Conservation (phyloP, 2,329 filamentous ascomycete genomes). For the Bretziella fagacearum region DNA sequence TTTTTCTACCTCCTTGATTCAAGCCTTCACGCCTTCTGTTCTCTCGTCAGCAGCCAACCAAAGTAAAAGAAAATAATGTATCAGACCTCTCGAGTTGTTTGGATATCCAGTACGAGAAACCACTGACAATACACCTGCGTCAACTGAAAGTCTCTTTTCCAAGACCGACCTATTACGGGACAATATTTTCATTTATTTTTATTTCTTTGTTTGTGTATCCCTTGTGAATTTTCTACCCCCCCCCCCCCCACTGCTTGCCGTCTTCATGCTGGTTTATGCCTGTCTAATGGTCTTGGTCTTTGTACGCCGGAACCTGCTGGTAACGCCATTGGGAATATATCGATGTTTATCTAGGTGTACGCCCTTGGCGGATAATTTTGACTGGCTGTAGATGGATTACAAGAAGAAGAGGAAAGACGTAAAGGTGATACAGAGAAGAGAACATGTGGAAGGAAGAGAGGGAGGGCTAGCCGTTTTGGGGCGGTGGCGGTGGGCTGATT, state of each 20-base stretch:
- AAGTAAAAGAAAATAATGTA: no score
- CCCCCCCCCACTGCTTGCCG: neutral
- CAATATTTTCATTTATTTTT: neutral
- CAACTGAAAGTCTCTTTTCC: no score
- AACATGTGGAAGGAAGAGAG: no score
- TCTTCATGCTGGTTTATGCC: neutral
- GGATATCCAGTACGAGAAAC: no score
- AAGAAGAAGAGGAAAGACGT: neutral
- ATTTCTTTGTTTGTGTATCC: neutral
- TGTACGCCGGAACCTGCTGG: neutral
- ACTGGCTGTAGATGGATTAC: neutral
- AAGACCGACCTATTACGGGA: neutral
- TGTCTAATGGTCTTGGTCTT: neutral
- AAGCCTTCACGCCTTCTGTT: neutral
- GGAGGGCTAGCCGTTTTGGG: no score
- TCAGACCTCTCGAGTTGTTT: no score
- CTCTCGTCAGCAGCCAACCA: no score
- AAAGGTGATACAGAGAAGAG: no score
- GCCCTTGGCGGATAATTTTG: neutral
- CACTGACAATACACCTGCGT: no score
- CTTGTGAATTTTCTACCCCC: neutral
- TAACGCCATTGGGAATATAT: neutral
- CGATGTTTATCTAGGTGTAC: neutral
- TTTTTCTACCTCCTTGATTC: neutral
- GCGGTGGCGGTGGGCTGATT: no score